These are phyloP conservation scores for Candida awuae DNA, from an alignment of 805 yeast species.

Conservation along the genomic window DNA sequence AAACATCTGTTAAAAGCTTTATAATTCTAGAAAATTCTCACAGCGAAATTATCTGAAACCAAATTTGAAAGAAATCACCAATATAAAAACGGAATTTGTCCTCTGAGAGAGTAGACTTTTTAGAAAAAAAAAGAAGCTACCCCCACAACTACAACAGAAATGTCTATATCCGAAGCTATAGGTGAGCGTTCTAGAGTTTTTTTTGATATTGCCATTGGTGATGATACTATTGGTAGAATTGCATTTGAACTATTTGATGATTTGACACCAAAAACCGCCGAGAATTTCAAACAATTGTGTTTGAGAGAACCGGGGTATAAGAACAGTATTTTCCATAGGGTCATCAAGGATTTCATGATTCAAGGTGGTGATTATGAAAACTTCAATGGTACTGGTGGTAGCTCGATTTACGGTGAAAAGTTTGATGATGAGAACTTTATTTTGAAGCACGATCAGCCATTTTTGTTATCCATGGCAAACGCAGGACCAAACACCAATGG, in stretches of 20 bases:
- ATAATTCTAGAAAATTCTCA: conserved; percentile 7
- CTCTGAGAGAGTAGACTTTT: background rate
- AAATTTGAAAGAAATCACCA: too few species aligned
- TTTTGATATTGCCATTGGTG: conserved; percentile 75
- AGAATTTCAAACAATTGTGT: conserved; percentile 80
- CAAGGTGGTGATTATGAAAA: conserved; percentile 92
- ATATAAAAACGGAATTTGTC: background rate
- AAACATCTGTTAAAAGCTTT: background rate
- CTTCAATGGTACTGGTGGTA: conserved; percentile 72
- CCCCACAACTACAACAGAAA: background rate
- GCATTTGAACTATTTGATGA: conserved; percentile 56
- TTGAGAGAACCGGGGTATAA: conserved; percentile 85
- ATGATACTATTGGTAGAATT: conserved; percentile 61
- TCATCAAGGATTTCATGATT: conserved; percentile 82
- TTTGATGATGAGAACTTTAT: conserved; percentile 87
- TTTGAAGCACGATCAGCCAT: conserved; percentile 72
- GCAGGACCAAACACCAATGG: conserved; percentile 96
- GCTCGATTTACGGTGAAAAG: conserved; percentile 74
- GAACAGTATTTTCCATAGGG: conserved; percentile 87
- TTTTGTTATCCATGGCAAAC: conserved; percentile 91
- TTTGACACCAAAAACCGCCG: conserved; percentile 79
- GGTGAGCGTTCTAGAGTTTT: conserved; percentile 45
- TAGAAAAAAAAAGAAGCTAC: too few species aligned
- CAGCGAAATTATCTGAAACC: background rate
- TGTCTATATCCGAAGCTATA: conserved; percentile 6